Conservation (phyloP, 805 yeast genomes). For the Pichia nanzhaoensis region DNA sequence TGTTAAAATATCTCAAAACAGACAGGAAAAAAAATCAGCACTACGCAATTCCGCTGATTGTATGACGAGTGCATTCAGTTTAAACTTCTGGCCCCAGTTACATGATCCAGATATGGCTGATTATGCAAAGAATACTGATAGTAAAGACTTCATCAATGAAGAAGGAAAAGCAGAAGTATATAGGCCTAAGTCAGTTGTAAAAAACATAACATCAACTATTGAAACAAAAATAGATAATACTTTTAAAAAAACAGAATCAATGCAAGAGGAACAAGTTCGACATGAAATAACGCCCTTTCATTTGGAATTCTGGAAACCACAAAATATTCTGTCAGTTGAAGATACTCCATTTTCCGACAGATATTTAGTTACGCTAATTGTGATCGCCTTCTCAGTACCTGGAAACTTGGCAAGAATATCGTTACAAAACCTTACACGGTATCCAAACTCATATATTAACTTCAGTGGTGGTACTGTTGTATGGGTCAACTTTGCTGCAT, state of each 20-base stretch:
- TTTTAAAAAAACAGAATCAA: slow-evolving; percentile 1
- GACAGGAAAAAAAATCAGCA: too few relatives aligned
- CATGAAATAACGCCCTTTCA: slow-evolving; percentile 12
- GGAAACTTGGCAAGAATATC: slow-evolving; percentile 15
- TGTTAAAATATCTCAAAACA: too few relatives aligned
- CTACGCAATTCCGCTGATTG: too few relatives aligned
- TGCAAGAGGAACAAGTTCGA: slow-evolving; percentile 11
- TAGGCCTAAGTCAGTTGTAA: background rate
- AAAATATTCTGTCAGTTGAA: slow-evolving; percentile 14
- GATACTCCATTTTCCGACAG: slow-evolving; percentile 16
- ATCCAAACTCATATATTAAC: slow-evolving; percentile 15
- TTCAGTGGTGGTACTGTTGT: slow-evolving; percentile 33
- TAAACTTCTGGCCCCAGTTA: too few relatives aligned
- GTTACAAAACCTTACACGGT: slow-evolving; percentile 14
- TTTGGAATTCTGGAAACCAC: slow-evolving; percentile 16
- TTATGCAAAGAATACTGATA: too few relatives aligned
- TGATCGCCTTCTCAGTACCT: slow-evolving; percentile 13
- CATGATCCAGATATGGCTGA: too few relatives aligned
- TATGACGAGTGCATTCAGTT: too few relatives aligned
- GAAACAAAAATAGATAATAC: background rate
- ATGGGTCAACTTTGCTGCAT: slow-evolving; percentile 76
- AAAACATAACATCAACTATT: background rate
- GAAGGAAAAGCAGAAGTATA: too few relatives aligned
- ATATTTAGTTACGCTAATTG: slow-evolving; percentile 8
- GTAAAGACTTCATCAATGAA: too few relatives aligned